Evolutionary conservation across 495 filamentous ascomycete genomes (phyloP), one percentile per base, ranked within the genome.

Genomic region (Hyaloscypha variabilis): DNA sequence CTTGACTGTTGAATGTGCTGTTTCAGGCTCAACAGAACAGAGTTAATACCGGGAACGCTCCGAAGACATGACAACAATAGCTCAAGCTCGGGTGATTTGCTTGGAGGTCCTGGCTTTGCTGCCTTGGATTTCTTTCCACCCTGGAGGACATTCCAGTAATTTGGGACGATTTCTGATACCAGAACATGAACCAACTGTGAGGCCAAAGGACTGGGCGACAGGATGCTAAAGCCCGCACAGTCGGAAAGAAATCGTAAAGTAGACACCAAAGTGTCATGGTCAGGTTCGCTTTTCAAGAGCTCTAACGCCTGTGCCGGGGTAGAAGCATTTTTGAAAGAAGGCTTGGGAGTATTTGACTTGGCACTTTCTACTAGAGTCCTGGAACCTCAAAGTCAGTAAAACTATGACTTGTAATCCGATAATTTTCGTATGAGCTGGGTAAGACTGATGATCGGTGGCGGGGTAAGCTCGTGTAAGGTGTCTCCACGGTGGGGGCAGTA

Each of bases 41-140:
- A 87, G 36, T 90, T 91, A 29, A 94, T 74, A 4, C 92, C 94
- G 6, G 86, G 77, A 30, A 93, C 77, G 65, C 88, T 96, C 60
- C 82, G 82, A 2, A 99, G 78, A 71, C 90, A 94, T 71, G 78
- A 77, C 8, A 91, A 61, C 17, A 99, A 73, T 5, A 84, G 71
- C 19, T 67, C 71, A 8, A 80, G 55, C 1, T 76, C 75, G 68
- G 19, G 65, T 63, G 30, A 65, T 63, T 25, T 50, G 36, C 31
- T 70, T 57, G 55, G 14, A 19, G 39, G 51, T 39, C 25, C 29
- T 8, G n/a, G 28, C 11, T 63, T 70, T 21, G 19, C 30, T 13
- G 59, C 64, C 25, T 65, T 67, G 61, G 54, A 67, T n/a, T 23
- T 60, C 17, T 67, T 73, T 24, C 64, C 64, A 54, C 70, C 69